Evolutionary conservation across 768 basidiomycete genomes (phyloP), one percentile per base, ranked within the genome.

Genomic region (Fomitopsis pulvina): DNA sequence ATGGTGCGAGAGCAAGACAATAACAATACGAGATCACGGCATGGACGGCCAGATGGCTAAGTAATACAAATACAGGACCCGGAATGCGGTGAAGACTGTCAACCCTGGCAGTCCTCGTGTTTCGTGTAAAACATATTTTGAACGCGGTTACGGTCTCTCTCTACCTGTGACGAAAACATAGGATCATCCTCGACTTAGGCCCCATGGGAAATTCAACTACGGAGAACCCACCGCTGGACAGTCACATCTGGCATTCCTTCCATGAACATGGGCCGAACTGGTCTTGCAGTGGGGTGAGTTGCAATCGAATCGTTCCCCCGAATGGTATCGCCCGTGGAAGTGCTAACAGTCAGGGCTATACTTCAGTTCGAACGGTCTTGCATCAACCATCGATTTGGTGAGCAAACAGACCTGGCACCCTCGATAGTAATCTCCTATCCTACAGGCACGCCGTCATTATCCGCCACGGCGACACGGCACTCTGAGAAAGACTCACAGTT

Each of bases 401-500:
- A 11, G 16, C 11, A 42, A 10, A 42, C 53, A 32, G 21, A 56
- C 55, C 41, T 47, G 32, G 25, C 55, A 56, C 10, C 55, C 55
- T 21, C 55, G 52, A 28, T 56, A 53, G 38, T 53, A 56, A 29
- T 56, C 55, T 16, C 55, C 55, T 11, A 53, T 56, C 7, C 55
- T 56, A 18, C 21, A 45, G 8, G 12, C 34, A 28, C 8, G 6
- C 26, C 40, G 25, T 32, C 24, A 16, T 24, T 27, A 28, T 32
- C 50, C 10, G 14, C 50, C 32, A 11, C 16, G 28, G 39, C 4
- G 14, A 16, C 16, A 45, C 9, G 2, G 18, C n/a, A 34, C 4
- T 25, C 9, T 28, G 22, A 28, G 28, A 21, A 11, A 3, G 12
- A 47, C 54, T 45, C 30, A 55, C 54, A 48, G 25, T 44, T 55